Evolutionary conservation across 805 yeast genomes (phyloP).

Genomic region (Suhomyces canberraensis): DNA sequence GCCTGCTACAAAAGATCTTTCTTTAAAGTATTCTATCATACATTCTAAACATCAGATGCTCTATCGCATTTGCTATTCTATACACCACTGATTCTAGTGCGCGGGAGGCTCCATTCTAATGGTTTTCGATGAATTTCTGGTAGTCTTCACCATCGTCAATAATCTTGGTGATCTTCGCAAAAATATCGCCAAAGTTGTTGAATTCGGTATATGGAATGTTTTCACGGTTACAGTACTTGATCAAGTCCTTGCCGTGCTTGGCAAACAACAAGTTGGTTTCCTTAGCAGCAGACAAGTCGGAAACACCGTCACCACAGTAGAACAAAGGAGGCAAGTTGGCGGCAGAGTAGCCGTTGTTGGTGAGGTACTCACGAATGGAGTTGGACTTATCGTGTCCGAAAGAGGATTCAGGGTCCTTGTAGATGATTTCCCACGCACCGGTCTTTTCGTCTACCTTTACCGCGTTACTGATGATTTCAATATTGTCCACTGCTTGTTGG

Average conservation of each 20-base stretch:
- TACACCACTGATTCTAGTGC: too few species aligned
- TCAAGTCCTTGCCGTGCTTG: slow-evolving; percentile 85
- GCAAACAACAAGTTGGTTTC: slow-evolving; percentile 94
- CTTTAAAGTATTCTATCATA: too few species aligned
- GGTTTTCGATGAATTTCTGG: slow-evolving; percentile 8
- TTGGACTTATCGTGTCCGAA: slow-evolving; percentile 95
- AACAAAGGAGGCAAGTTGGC: slow-evolving; percentile 63
- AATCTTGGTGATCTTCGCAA: slow-evolving; percentile 55
- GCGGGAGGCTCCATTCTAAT: not conserved
- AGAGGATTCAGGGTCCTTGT: slow-evolving; percentile 72
- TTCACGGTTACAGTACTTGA: slow-evolving; percentile 78
- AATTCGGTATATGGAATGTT: slow-evolving; percentile 83
- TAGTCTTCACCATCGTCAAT: slow-evolving; percentile 26
- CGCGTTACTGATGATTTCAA: slow-evolving; percentile 60
- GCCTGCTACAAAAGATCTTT: too few species aligned
- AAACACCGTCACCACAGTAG: slow-evolving; percentile 97
- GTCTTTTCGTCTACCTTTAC: slow-evolving; percentile 52
- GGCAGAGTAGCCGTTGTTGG: slow-evolving; percentile 24
- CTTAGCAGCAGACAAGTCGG: slow-evolving; percentile 91
- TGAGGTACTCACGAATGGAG: slow-evolving; percentile 58
- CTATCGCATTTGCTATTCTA: too few species aligned
- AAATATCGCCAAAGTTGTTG: slow-evolving; percentile 70
- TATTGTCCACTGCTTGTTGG: slow-evolving; percentile 51
- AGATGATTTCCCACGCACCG: slow-evolving; percentile 78
- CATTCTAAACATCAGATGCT: too few species aligned